Evolutionary conservation across 2,329 filamentous ascomycete genomes (phyloP), one percentile per base, ranked within the genome.

Genomic region (Aspergillus aculeatinus): DNA sequence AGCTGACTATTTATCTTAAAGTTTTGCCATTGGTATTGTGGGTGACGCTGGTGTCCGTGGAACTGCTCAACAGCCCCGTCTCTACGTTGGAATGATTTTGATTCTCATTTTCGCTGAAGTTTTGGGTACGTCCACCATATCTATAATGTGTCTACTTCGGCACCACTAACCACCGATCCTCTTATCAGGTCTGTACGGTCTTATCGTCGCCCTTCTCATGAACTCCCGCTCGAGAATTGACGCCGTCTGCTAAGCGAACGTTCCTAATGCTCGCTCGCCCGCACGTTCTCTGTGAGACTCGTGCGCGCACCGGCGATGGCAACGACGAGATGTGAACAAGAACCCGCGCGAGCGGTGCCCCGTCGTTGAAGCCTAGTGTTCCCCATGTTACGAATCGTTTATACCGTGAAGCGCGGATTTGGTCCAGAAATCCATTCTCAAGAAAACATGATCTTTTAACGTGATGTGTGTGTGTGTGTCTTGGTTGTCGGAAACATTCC

Each of bases 21-120:
- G 89, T 74, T 94, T 94, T 74, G 90, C 90, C 74, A 93, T 94
- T 73, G 90, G 90, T 78, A 93, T 94, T 73, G 90, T 93, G 65
- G 90, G 80, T 74, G 79, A 82, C 68, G 80, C 80, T 62, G 80
- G 80, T 77, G 80, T 82, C 57, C 78, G 80, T 63, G 80, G 80
- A 70, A 81, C 79, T 62, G 80, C 80, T 55, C 80, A 82, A 70
- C 80, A 82, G 73, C 80, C 79, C 54, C 74, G 80, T 67, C 85
- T 96, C 69, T 96, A 96, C 81, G 92, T 96, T 76, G 93, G 93
- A 81, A 97, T 97, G 92, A 96, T 97, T 81, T 80, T 97, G 77
- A 97, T 97, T 83, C 91, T 97, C 82, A 97, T 97, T 94, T 97
- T 96, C 85, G 93, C 93, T 70, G 93, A 97, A 94, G 93, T 97